These are phyloP conservation scores for Torulaspora quercuum DNA, from an alignment of 805 yeast species.

Conservation along the genomic window DNA sequence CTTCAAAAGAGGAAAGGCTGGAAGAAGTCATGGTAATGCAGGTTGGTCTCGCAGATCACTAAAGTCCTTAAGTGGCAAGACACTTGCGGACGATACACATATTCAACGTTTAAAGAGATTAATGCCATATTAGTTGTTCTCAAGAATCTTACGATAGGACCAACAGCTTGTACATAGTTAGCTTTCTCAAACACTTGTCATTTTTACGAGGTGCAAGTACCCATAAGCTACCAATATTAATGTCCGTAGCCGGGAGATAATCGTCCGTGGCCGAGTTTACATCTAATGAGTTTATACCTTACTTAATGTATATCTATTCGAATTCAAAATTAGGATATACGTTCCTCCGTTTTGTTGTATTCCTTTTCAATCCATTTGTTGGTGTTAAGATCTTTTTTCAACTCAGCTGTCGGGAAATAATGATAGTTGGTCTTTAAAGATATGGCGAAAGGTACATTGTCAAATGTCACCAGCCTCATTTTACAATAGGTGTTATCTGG, in stretches of 20 bases:
- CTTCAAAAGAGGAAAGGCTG: slow-evolving; percentile 71
- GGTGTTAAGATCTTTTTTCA: slow-evolving; percentile 45
- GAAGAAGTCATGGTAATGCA: slow-evolving; percentile 89
- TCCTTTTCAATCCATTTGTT: slow-evolving; percentile 56
- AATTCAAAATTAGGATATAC: neutral
- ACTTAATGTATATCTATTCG: slow-evolving; percentile 14
- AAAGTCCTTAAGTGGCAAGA: slow-evolving; percentile 57
- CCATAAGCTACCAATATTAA: no score
- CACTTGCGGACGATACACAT: slow-evolving; percentile 53
- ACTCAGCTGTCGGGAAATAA: slow-evolving; percentile 73
- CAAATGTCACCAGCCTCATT: slow-evolving; percentile 76
- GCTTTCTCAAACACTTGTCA: no score
- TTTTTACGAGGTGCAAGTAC: no score
- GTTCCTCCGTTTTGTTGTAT: slow-evolving; percentile 39
- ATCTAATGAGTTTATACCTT: no score
- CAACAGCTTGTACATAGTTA: neutral
- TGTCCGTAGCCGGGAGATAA: no score
- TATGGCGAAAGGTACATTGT: slow-evolving; percentile 80
- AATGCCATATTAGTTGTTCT: slow-evolving; percentile 40
- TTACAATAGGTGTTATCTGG: slow-evolving; percentile 81
- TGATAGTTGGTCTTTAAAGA: slow-evolving; percentile 85
- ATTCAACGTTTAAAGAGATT: slow-evolving; percentile 56
- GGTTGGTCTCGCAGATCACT: slow-evolving; percentile 71
- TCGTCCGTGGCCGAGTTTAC: no score
- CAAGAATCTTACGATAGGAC: slow-evolving; percentile 3